Conservation (phyloP, 345 rosid genomes). For the Lumnitzera racemosa region DNA sequence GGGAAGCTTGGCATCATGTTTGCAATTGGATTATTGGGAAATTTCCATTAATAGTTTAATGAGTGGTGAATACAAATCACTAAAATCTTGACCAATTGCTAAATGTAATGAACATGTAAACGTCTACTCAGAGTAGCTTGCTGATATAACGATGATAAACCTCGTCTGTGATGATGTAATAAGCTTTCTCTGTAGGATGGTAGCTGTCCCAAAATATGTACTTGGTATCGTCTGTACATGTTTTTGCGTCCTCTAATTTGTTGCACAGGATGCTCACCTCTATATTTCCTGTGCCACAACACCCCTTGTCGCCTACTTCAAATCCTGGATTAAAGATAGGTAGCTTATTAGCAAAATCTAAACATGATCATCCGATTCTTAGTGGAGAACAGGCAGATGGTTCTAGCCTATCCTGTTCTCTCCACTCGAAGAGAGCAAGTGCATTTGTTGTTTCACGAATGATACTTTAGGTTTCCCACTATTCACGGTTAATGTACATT, state of each 20-base stretch:
- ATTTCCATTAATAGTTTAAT: no score
- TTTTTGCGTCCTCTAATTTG: constrained; percentile 7
- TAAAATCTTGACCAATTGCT: background rate
- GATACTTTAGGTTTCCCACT: no score
- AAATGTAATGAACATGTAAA: background rate
- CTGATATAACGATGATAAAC: background rate
- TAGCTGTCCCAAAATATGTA: constrained; percentile 73
- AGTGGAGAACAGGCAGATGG: no score
- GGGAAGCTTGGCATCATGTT: no score
- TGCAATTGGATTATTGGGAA: no score
- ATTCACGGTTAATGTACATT: no score
- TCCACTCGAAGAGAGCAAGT: no score
- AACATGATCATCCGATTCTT: no score
- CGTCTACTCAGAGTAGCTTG: background rate
- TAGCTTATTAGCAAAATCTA: no score
- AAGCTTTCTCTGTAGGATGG: constrained; percentile 65
- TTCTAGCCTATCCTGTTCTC: no score
- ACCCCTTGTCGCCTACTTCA: constrained; percentile 44
- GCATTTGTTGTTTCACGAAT: no score
- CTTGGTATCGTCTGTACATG: constrained; percentile 41
- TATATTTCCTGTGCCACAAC: constrained; percentile 64
- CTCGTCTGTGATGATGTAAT: constrained; percentile 14
- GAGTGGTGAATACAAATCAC: no score
- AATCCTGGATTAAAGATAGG: constrained; percentile 32
- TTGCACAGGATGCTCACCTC: constrained; percentile 54